Evolutionary conservation across 1,284 basidiomycete species (phyloP).

Genomic region (Sutorius eximius): DNA sequence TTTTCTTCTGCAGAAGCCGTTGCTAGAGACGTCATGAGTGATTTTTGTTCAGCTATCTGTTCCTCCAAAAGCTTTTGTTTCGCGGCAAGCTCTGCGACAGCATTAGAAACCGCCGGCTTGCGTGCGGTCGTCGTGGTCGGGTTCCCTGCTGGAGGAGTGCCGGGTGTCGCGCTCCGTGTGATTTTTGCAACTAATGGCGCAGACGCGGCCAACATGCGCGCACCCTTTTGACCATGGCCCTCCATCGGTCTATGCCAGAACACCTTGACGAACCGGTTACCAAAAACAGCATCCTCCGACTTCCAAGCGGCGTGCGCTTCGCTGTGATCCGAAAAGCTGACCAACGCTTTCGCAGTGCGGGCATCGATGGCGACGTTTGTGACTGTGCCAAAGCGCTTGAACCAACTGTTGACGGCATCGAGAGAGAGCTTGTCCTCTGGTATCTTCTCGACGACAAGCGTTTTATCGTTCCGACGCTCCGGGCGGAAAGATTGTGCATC

Average conservation of each 20-base stretch:
- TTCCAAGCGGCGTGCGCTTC: constrained; percentile 91
- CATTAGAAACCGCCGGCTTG: constrained; percentile 35
- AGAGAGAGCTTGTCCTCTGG: constrained; percentile 81
- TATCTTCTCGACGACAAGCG: constrained; percentile 92
- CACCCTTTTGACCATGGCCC: constrained; percentile 77
- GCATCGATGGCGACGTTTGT: constrained; percentile 90
- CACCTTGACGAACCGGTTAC: constrained; percentile 92
- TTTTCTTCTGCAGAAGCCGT: constrained; percentile 73
- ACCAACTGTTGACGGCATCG: constrained; percentile 83
- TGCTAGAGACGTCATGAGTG: constrained; percentile 71
- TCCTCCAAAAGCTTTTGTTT: constrained; percentile 79
- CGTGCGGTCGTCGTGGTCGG: constrained; percentile 26
- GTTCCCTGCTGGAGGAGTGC: constrained; percentile 19
- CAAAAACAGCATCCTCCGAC: constrained; percentile 90
- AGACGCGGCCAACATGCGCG: constrained; percentile 75
- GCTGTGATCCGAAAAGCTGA: constrained; percentile 84
- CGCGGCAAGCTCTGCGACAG: constrained; percentile 56
- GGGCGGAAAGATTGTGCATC: constrained; percentile 67
- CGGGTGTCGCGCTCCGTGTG: constrained; percentile 23
- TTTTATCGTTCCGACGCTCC: constrained; percentile 73
- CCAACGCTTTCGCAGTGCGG: constrained; percentile 73
- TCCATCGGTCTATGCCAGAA: constrained; percentile 92
- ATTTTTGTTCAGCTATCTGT: constrained; percentile 89
- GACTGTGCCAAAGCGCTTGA: constrained; percentile 90
- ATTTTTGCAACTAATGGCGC: constrained; percentile 70